Evolutionary conservation across 1,139 yeast genomes (phyloP), one percentile per base, ranked within the genome.

Genomic region (Dujonia santamariae): DNA sequence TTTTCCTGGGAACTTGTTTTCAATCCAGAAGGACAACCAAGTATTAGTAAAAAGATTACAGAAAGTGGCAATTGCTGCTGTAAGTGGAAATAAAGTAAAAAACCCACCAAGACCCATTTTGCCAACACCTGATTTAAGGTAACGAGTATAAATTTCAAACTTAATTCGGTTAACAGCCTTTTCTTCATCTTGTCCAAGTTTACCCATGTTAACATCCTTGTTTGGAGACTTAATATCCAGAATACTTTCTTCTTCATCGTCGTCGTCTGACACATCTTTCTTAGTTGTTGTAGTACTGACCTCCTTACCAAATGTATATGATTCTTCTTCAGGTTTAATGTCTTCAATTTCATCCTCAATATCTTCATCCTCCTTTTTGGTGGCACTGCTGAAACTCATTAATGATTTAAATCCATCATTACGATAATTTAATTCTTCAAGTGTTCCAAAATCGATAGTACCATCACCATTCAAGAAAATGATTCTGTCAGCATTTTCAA

Each of bases 1-100:
- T 21, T 31, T 50, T n/a, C 42, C 45, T 3, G 39, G 28, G 40
- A 60, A 62, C 39, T 54, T 59, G 30, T 46, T 45, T 35, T 54
- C 63, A 16, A 52, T 45, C 70, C 70, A 64, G 33, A 50, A 64
- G 1, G 68, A 60, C 40, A 64, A 56, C 70, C 70, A 64, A 20
- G 67, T 61, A 38, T 62, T 63, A 17, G 68, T 61, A 46, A 64
- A 64, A 8, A 63, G 46, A 37, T 53, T 61, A 38, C 53, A 58
- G 34, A 62, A 64, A 0, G 67, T 59, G 7, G 63, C 61, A 5
- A 80, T 45, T 1, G 72, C 61, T 19, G 73, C 59, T 11, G 65
- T 43, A 1, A 72, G 16, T 1, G 73, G n/a, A 31, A 64, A 61
- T 2, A 62, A 28, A 4, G 16, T 15, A 9, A 11, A 56, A 38